A percentile compares a stretch with the other conserved stretches of the same genome.
These are phyloP conservation scores for Endotrypanum monterogeii DNA, from an alignment of 208 protist genomes.

Conservation along the genomic window DNA sequence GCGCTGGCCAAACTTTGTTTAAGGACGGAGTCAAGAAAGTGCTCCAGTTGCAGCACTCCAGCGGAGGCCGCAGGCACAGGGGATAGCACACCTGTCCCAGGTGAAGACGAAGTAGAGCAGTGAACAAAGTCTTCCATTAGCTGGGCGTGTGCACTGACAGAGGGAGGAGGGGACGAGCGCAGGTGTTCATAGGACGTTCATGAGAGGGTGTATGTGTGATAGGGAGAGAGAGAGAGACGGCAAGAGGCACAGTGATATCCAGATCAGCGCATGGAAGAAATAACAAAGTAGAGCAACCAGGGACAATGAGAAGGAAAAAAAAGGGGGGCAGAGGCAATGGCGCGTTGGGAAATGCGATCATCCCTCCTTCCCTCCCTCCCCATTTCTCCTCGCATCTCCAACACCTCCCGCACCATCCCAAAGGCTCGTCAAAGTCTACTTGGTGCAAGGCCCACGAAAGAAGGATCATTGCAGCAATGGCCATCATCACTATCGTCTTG, in stretches of 20 bases:
- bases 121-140: background rate
- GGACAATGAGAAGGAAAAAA: background rate
- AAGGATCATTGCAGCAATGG: too few species aligned
- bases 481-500: too few species aligned
- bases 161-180: background rate
- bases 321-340: background rate
- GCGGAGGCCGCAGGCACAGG: slow-evolving; percentile 12
- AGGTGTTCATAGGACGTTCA: background rate
- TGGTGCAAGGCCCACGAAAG: too few species aligned
- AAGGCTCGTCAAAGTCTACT: too few species aligned
- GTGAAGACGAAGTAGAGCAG: background rate
- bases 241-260: background rate
- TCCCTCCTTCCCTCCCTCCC: background rate
- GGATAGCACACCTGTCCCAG: background rate
- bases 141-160: background rate
- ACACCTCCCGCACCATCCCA: too few species aligned
- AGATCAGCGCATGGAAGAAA: background rate
- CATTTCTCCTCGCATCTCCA: background rate
- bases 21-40: slow-evolving; percentile 66
- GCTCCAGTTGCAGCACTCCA: slow-evolving; percentile 62
- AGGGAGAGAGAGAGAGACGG: background rate
- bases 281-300: background rate
- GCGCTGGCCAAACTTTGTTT: slow-evolving; percentile 49
- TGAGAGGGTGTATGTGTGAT: background rate
- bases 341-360: too few species aligned